Percentiles rank a stretch among this genome's conserved stretches.
Conservation (phyloP, 176 grass and related monocot species). For the Eragrostis curvula region DNA sequence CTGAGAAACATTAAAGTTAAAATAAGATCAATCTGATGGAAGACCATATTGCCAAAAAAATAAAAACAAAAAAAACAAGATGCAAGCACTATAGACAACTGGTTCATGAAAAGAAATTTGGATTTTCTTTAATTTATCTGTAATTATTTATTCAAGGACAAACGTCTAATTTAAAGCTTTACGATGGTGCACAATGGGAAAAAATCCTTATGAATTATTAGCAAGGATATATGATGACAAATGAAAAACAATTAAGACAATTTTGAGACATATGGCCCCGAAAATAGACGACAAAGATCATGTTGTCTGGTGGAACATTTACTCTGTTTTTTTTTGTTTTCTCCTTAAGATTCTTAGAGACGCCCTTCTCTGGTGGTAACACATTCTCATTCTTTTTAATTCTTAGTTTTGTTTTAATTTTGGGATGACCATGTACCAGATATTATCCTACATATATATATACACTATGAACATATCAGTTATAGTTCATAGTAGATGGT, state of each 20-base stretch:
- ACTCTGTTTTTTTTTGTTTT: not conserved
- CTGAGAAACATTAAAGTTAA: conserved; percentile 45
- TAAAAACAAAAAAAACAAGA: no score
- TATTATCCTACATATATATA: not conserved
- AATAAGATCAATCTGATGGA: conserved; percentile 25
- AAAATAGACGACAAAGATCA: not conserved
- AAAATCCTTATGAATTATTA: not conserved
- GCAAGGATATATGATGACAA: not conserved
- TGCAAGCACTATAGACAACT: not conserved
- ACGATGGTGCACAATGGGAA: not conserved
- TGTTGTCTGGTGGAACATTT: not conserved
- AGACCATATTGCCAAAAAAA: not conserved
- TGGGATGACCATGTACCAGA: not conserved
- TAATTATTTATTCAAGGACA: not conserved
- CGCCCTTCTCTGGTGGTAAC: not conserved
- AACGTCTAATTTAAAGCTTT: not conserved
- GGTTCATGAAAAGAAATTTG: not conserved
- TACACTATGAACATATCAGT: not conserved
- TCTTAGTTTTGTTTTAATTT: not conserved
- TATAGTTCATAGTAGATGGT: no score
- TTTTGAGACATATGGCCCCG: not conserved
- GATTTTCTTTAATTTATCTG: not conserved
- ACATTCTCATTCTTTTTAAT: not conserved
- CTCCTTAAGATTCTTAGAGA: not conserved
- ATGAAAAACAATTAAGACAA: not conserved